phyloP scores from a whole-genome alignment of 106 monocot species.

The Apostasia ramifera region DNA sequence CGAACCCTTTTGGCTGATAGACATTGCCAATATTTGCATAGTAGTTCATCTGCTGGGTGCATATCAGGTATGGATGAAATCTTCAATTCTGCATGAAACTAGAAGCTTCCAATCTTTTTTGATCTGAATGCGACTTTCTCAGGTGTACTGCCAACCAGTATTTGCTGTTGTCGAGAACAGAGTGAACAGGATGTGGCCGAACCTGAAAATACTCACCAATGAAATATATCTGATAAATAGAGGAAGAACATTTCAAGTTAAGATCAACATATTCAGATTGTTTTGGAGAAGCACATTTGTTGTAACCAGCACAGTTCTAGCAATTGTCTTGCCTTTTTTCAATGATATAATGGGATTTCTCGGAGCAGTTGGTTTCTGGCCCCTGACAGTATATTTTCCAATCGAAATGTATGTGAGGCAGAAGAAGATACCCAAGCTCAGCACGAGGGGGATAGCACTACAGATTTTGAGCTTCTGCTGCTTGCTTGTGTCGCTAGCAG shows the following conservation, averaged over 20 bases:
- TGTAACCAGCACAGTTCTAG: constrained; percentile 17
- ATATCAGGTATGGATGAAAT: constrained; percentile 17
- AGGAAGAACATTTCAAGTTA: neutral
- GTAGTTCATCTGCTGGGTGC: constrained; percentile 31
- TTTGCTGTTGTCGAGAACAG: constrained; percentile 25
- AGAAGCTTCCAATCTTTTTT: constrained; percentile 12
- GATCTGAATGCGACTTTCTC: neutral
- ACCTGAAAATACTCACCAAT: constrained; percentile 3
- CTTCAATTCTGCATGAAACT: too few relatives aligned
- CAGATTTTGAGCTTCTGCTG: constrained; percentile 25
- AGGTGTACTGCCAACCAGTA: constrained; percentile 21
- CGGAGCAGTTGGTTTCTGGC: constrained; percentile 33
- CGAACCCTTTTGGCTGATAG: constrained; percentile 39
- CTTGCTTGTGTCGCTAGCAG: constrained; percentile 26
- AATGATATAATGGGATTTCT: constrained; percentile 29
- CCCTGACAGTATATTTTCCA: constrained; percentile 32
- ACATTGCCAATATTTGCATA: constrained; percentile 27
- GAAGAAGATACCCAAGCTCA: constrained; percentile 14
- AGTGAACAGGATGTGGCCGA: constrained; percentile 10
- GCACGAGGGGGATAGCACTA: constrained; percentile 9
- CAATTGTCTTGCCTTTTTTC: constrained; percentile 35
- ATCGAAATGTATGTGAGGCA: constrained; percentile 31
- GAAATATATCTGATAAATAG: neutral
- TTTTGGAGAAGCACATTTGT: constrained; percentile 28
- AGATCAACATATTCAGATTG: constrained; percentile 16